These are phyloP conservation scores for Fraxinus americana DNA, from an alignment of 257 asterid species.

Conservation along the genomic window DNA sequence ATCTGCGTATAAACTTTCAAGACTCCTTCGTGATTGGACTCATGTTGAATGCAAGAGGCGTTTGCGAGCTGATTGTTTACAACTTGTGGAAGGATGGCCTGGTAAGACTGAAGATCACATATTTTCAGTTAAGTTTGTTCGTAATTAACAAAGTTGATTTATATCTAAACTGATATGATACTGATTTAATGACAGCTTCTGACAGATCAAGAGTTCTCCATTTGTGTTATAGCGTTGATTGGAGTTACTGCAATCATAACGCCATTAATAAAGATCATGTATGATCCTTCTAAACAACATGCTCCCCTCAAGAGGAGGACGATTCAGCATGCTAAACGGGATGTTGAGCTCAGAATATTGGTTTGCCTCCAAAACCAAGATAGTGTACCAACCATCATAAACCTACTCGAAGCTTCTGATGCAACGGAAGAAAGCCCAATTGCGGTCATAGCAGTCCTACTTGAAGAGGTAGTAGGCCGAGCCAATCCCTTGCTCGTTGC, in stretches of 20 bases:
- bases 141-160: background rate
- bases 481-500: slow-evolving; percentile 71
- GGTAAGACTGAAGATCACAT: slow-evolving; percentile 32
- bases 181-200: slow-evolving; percentile 41
- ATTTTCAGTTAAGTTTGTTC: background rate
- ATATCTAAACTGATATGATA: background rate
- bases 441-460: slow-evolving; percentile 60
- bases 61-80: slow-evolving; percentile 61
- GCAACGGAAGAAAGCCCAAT: slow-evolving; percentile 64
- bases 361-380: slow-evolving; percentile 66
- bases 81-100: slow-evolving; percentile 54
- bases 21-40: slow-evolving; percentile 70
- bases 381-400: slow-evolving; percentile 52
- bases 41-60: slow-evolving; percentile 58
- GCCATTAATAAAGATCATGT: slow-evolving; percentile 51
- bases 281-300: slow-evolving; percentile 43
- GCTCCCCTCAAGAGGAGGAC: slow-evolving; percentile 51
- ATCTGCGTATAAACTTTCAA: slow-evolving; percentile 29
- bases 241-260: slow-evolving; percentile 57
- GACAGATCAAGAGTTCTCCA: slow-evolving; percentile 53
- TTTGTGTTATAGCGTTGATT: slow-evolving; percentile 49
- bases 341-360: slow-evolving; percentile 57
- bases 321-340: slow-evolving; percentile 57
- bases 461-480: slow-evolving; percentile 70
- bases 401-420: slow-evolving; percentile 68